Evolutionary conservation across 2,329 filamentous ascomycete genomes (phyloP), one percentile per base, ranked within the genome.

Genomic region (Chaetomiaceae sp.): DNA sequence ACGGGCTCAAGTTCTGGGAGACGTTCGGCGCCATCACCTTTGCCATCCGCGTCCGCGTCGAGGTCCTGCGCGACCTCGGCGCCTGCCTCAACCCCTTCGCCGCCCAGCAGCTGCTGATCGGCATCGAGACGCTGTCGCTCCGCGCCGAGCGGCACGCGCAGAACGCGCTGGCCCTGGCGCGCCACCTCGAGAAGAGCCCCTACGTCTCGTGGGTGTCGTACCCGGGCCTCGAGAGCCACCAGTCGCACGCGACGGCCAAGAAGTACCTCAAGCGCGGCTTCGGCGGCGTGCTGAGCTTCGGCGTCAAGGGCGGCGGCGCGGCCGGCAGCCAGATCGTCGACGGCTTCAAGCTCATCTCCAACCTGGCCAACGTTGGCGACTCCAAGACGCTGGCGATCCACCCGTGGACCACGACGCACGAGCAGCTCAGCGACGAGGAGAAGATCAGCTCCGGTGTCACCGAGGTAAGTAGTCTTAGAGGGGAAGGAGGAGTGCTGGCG

Each of bases 161-260:
- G 63, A 97, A 97, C 68, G 83, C 93, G 1, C 69, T 92, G 34
- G 79, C 82, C 19, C 75, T 97, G 49, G 92, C 92, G 1, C 76
- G 78, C 63, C 95, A 90, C 82, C 77, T 97, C 38, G 84, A 95
- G 75, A 81, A 79, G 65, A 92, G 89, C 72, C 77, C 84, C 46
- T 82, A 93, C 63, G 91, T 97, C 42, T 79, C 79, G 62, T 99
- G 92, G 92, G 92, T 97, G 10, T 93, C 87, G 33, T 97, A 97
- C 70, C 91, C 88, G 0, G 93, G 93, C 17, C 77, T 97, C 4
- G 79, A 85, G 70, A 88, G 77, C 73, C 93, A 97, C 68, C 76
- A 81, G 12, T 89, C 82, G 63, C 88, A 97, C 69, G 79, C 79
- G 64, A 69, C 83, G 3, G 93, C 92, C 35, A 92, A 91, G 77